phyloP scores from a whole-genome alignment of 768 basidiomycete genomes.

The Lepiota brunneoincarnata region DNA sequence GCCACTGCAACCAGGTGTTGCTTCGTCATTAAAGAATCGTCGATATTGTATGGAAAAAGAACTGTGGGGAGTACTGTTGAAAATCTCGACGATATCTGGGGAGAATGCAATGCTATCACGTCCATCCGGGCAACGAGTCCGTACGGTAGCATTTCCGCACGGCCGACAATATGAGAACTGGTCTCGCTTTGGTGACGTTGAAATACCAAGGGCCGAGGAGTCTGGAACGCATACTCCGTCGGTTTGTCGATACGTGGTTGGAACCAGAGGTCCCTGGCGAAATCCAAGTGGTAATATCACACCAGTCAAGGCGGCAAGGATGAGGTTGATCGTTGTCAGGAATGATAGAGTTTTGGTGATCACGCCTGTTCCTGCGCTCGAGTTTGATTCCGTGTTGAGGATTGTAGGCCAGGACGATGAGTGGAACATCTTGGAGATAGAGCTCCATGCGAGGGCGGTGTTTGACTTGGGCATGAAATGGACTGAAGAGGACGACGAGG shows the following conservation, averaged over 20 bases:
- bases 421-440: constrained; percentile 18
- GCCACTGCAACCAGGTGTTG: constrained; percentile 11
- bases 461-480: constrained; percentile 16
- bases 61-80: constrained; percentile 19
- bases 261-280: constrained; percentile 11
- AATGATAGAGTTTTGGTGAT: constrained; percentile 14
- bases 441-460: constrained; percentile 21
- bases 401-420: constrained; percentile 19
- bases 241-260: not conserved
- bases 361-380: not conserved
- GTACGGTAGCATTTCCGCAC: constrained; percentile 13
- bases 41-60: constrained; percentile 21
- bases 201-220: constrained; percentile 17
- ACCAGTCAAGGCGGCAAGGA: constrained; percentile 18
- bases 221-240: constrained; percentile 15
- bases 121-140: constrained; percentile 12
- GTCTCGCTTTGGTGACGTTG: constrained; percentile 16
- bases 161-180: constrained; percentile 17
- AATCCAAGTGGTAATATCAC: constrained; percentile 21
- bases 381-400: constrained; percentile 13
- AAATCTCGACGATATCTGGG: constrained; percentile 12
- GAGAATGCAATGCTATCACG: constrained; percentile 16
- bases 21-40: constrained; percentile 16
- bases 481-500: constrained; percentile 18
- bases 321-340: constrained; percentile 10